A percentile compares a stretch with the other conserved stretches of the same genome.
phyloP scores from a whole-genome alignment of 2,329 filamentous ascomycete species.

The Annulohypoxylon truncatum region DNA sequence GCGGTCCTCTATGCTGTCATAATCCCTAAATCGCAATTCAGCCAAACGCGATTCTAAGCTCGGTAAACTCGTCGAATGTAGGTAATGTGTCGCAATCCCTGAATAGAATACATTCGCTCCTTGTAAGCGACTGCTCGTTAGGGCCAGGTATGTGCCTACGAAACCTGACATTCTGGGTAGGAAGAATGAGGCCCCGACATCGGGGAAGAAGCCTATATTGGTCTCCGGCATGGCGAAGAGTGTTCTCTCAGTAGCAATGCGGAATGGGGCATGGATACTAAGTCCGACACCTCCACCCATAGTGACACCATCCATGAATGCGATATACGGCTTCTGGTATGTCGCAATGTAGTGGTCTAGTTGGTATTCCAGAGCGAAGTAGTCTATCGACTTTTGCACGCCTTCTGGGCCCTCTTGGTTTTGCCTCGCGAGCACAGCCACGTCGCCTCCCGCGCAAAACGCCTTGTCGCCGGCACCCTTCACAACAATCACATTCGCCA shows the following conservation, averaged over 20 bases:
- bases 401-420: conserved; percentile 77
- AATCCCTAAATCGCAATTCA: conserved; percentile 89
- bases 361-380: conserved; percentile 95
- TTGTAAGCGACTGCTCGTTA: conserved; percentile 85
- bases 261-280: conserved; percentile 93
- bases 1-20: conserved; percentile 70
- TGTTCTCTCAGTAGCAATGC: conserved; percentile 95
- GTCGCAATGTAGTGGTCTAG: conserved; percentile 96
- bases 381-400: conserved; percentile 79
- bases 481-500: conserved; percentile 92
- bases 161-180: conserved; percentile 87
- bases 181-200: conserved; percentile 97
- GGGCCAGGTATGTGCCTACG: conserved; percentile 89
- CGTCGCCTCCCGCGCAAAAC: conserved; percentile 94
- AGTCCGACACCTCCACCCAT: conserved; percentile 98
- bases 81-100: conserved; percentile 93
- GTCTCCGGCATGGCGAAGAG: conserved; percentile 99
- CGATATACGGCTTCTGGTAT: conserved; percentile 91
- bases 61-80: conserved; percentile 88
- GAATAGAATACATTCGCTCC: conserved; percentile 91
- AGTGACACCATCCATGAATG: conserved; percentile 97
- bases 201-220: conserved; percentile 97
- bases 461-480: conserved; percentile 88
- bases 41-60: conserved; percentile 85
- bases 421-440: conserved; percentile 78